Conservation (phyloP, 257 asterid species). For the Gentiana straminea region DNA sequence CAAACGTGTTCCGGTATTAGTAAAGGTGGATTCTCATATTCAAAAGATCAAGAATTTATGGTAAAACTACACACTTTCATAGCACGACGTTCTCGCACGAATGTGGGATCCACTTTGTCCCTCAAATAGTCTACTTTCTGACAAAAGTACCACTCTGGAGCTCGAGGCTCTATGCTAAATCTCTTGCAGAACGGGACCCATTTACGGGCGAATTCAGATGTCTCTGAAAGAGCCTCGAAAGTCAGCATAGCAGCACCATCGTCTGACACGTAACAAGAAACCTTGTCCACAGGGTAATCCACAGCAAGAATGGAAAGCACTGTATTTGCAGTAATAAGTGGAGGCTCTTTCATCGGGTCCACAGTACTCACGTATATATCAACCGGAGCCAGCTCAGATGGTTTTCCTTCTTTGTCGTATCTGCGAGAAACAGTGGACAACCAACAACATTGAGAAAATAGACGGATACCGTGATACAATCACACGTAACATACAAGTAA, state of each 20-base stretch:
- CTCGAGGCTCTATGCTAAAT: slow-evolving; percentile 81
- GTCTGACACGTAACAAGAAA: slow-evolving; percentile 89
- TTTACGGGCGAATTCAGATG: slow-evolving; percentile 89
- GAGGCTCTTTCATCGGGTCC: slow-evolving; percentile 95
- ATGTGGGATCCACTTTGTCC: slow-evolving; percentile 78
- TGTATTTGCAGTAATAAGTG: slow-evolving; percentile 92
- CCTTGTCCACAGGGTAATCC: slow-evolving; percentile 89
- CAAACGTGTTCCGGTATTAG: background rate
- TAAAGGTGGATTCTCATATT: background rate
- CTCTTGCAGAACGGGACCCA: slow-evolving; percentile 98
- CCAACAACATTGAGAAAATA: background rate
- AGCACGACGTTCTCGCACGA: slow-evolving; percentile 97
- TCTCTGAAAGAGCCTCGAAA: slow-evolving; percentile 94
- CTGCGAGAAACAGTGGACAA: slow-evolving; percentile 26
- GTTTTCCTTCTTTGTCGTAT: slow-evolving; percentile 93
- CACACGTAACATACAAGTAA: background rate
- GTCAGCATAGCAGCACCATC: slow-evolving; percentile 99
- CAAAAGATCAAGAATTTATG: background rate
- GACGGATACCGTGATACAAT: background rate
- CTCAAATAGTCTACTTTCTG: slow-evolving; percentile 79
- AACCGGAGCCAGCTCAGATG: slow-evolving; percentile 74
- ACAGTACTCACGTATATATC: slow-evolving; percentile 93
- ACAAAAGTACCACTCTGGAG: slow-evolving; percentile 92
- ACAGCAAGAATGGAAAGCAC: slow-evolving; percentile 93
- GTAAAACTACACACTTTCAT: slow-evolving; percentile 52